Evolutionary conservation across 805 yeast genomes (phyloP).

Genomic region (Ogataea trehaloabstinens): DNA sequence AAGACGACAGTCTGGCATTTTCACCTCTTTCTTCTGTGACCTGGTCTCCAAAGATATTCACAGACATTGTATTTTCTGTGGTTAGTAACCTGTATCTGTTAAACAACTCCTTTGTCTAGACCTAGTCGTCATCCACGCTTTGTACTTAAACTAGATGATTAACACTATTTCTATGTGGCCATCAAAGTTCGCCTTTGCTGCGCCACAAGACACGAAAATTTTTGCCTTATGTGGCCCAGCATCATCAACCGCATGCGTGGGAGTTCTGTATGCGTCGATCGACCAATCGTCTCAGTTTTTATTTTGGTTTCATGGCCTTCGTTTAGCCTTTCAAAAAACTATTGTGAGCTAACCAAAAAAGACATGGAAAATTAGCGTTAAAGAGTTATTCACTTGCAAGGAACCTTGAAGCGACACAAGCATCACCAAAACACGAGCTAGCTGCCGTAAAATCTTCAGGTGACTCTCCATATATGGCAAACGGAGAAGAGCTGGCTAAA

Average conservation of each 20-base stretch:
- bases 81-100: no score
- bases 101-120: neutral
- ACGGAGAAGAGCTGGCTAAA: neutral
- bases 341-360: no score
- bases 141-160: no score
- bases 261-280: neutral
- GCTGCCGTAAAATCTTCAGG: neutral
- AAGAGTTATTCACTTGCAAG: no score
- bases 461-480: neutral
- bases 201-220: neutral
- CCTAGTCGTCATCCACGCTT: no score
- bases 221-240: neutral
- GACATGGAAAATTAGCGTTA: no score
- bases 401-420: no score
- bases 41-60: constrained; percentile 94
- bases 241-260: neutral
- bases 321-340: no score
- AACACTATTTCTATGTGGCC: no score
- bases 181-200: neutral
- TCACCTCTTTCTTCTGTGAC: constrained; percentile 98
- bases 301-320: no score
- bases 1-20: constrained; percentile 95
- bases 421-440: no score
- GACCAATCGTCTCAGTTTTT: no score
- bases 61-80: constrained; percentile 62